phyloP scores from a whole-genome alignment of 306 rosid species.

The Aeschynomene evenia region DNA sequence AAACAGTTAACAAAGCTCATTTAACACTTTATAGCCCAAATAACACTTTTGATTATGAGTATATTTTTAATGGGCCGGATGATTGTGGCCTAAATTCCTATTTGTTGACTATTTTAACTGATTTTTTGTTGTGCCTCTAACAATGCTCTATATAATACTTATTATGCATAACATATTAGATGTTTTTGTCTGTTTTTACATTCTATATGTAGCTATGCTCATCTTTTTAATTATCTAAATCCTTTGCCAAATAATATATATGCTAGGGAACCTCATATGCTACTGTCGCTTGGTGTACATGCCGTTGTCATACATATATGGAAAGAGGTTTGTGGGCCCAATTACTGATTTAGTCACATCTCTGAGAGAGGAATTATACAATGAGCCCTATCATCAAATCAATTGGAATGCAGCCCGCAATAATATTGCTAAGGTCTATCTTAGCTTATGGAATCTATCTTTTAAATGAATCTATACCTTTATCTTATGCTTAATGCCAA shows the following conservation, averaged over 20 bases:
- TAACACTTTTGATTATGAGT: no score
- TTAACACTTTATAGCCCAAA: no score
- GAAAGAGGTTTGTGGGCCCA: conserved; percentile 65
- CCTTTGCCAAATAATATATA: neutral
- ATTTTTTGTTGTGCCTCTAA: no score
- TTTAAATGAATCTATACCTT: neutral
- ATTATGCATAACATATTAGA: no score
- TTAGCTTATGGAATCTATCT: neutral
- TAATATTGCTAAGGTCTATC: conserved; percentile 52
- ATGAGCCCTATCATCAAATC: conserved; percentile 42
- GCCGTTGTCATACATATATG: conserved; percentile 77
- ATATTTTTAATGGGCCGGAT: no score
- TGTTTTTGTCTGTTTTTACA: no score
- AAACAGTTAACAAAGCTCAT: no score
- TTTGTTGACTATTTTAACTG: no score
- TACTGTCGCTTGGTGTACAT: conserved; percentile 70
- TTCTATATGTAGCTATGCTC: no score
- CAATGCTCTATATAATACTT: no score
- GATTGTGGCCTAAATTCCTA: no score
- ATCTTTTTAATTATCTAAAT: neutral
- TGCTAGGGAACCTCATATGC: conserved; percentile 68
- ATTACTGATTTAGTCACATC: conserved; percentile 43
- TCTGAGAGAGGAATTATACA: conserved; percentile 47
- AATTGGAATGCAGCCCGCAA: conserved; percentile 49
- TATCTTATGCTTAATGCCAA: neutral